phyloP scores from a whole-genome alignment of 2,329 filamentous ascomycete genomes.

The Hymenoscyphus albidus region DNA sequence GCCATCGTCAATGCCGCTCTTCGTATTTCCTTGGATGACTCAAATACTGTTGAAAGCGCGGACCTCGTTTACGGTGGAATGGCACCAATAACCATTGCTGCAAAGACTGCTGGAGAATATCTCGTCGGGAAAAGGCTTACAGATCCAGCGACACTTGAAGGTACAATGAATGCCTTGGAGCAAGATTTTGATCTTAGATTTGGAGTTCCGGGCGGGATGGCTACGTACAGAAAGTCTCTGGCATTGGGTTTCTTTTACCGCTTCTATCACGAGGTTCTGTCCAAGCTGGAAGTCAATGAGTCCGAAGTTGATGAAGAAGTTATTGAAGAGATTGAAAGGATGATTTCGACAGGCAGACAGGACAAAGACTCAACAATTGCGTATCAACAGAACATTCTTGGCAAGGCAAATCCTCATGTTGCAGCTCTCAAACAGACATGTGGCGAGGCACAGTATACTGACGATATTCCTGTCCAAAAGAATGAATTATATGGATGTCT shows the following conservation, averaged over 20 bases:
- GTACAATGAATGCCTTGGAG: conserved; percentile 83
- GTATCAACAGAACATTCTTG: conserved; percentile 79
- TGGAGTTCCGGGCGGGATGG: conserved; percentile 94
- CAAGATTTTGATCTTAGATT: conserved; percentile 85
- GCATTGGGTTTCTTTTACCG: conserved; percentile 94
- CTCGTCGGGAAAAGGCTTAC: conserved; percentile 75
- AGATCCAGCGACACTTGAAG: conserved; percentile 79
- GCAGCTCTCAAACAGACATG: conserved; percentile 91
- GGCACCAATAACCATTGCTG: conserved; percentile 86
- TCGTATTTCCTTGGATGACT: conserved; percentile 66
- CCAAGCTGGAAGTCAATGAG: conserved; percentile 49
- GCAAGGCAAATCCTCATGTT: conserved; percentile 81
- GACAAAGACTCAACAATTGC: conserved; percentile 71
- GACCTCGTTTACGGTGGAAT: conserved; percentile 92
- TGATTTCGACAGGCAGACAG: conserved; percentile 74
- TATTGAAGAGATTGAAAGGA: conserved; percentile 78
- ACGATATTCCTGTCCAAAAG: conserved; percentile 82
- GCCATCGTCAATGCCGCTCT: conserved; percentile 92
- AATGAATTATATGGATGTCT: conserved; percentile 89
- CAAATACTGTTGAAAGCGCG: conserved; percentile 66
- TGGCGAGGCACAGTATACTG: conserved; percentile 92
- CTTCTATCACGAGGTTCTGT: conserved; percentile 87
- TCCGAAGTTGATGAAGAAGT: conserved; percentile 66
- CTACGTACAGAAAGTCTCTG: conserved; percentile 86
- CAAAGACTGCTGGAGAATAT: conserved; percentile 71